A percentile compares a stretch with the other conserved stretches of the same genome.
Conservation (phyloP, 2,329 filamentous ascomycete genomes). For the Ploettnerulaceae sp. region DNA sequence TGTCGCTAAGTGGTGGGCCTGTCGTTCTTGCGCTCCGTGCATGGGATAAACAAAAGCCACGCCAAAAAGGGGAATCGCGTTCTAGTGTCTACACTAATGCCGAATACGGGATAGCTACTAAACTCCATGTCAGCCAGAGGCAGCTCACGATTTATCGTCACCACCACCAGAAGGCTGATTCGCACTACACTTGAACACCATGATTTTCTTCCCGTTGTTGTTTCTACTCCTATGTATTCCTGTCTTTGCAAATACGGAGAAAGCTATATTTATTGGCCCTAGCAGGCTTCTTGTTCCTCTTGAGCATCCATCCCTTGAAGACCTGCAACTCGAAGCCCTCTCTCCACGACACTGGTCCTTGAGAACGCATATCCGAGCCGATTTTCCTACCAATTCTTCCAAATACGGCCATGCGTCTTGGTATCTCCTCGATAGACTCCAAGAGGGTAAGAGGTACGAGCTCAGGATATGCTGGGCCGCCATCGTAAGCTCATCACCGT, state of each 20-base stretch:
- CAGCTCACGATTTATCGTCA: too few relatives aligned
- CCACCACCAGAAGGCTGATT: too few relatives aligned
- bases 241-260: conserved; percentile 74
- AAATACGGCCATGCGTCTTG: conserved; percentile 64
- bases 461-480: conserved; percentile 90
- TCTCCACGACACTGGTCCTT: conserved; percentile 52
- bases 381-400: conserved; percentile 55
- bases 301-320: conserved; percentile 50
- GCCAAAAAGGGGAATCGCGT: conserved; percentile 9
- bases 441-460: conserved; percentile 77
- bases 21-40: conserved; percentile 15
- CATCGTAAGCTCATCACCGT: conserved; percentile 57
- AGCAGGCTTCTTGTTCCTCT: conserved; percentile 50
- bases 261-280: conserved; percentile 80
- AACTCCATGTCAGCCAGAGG: too few relatives aligned
- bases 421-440: conserved; percentile 69
- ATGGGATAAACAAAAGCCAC: conserved; percentile 21
- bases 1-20: conserved; percentile 23
- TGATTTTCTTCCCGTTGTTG: conserved; percentile 20
- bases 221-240: conserved; percentile 17
- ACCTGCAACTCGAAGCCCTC: conserved; percentile 61
- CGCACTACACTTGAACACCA: not conserved
- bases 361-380: conserved; percentile 59
- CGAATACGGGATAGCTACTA: too few relatives aligned
- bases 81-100: conserved; percentile 3